phyloP scores from a whole-genome alignment of 108 stramenopile species.

The Nannochloropsis salina region DNA sequence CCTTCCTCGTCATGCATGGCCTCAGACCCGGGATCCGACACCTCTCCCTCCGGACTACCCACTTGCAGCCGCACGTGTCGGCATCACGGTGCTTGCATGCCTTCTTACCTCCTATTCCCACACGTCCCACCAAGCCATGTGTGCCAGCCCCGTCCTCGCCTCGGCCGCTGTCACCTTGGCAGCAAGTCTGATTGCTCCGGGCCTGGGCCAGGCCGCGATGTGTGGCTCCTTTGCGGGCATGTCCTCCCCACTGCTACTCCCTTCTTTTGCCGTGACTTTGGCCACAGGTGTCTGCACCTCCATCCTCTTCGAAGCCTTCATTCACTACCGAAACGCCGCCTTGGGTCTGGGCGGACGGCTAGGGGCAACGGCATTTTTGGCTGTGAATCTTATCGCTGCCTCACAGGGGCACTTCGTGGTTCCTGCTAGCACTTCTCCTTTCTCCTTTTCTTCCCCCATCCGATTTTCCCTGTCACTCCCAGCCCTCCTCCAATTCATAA shows the following conservation, averaged over 20 bases:
- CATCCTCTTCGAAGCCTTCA: constrained; percentile 54
- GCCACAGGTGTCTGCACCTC: constrained; percentile 50
- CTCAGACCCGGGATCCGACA: constrained; percentile 45
- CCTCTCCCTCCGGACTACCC: constrained; percentile 54
- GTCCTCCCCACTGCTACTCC: constrained; percentile 43
- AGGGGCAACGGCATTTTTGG: constrained; percentile 59
- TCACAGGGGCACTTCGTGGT: constrained; percentile 40
- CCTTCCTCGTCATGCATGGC: not conserved
- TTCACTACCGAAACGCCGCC: constrained; percentile 48
- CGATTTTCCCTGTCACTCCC: not conserved
- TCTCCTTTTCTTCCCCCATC: not conserved
- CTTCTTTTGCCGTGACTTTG: constrained; percentile 35
- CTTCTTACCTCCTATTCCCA: constrained; percentile 54
- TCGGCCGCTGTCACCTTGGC: constrained; percentile 49
- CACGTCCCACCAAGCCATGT: constrained; percentile 32
- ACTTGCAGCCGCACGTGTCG: constrained; percentile 44
- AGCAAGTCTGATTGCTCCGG: constrained; percentile 36
- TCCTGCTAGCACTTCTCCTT: not conserved
- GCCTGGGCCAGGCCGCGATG: constrained; percentile 59
- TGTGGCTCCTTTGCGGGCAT: constrained; percentile 64
- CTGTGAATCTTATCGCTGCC: constrained; percentile 52
- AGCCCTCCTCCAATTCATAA: not conserved
- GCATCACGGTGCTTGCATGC: constrained; percentile 46
- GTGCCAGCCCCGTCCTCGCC: constrained; percentile 53
- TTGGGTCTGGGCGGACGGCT: constrained; percentile 57